phyloP scores from a whole-genome alignment of 176 grass and related monocot genomes.

The Oryza nivara region DNA sequence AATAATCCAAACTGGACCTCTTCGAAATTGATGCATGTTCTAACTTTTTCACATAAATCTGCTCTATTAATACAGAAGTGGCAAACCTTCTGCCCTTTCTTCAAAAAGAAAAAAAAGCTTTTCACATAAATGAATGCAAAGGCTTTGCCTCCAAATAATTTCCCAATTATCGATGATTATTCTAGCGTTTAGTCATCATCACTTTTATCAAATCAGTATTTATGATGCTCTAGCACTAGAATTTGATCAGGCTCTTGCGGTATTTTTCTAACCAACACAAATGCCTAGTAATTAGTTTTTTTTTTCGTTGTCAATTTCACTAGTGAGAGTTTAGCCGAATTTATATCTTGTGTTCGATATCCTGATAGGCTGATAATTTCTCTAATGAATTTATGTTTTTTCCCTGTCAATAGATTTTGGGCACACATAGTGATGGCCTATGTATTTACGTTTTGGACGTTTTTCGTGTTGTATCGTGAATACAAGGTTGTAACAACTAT shows the following conservation, averaged over 20 bases:
- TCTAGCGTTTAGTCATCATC: not conserved
- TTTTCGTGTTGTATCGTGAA: conserved; percentile 73
- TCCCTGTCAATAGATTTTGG: conserved; percentile 62
- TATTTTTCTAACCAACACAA: conserved; percentile 15
- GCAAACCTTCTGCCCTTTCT: too few species aligned
- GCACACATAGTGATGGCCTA: conserved; percentile 81
- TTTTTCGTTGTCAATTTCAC: not conserved
- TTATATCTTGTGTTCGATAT: not conserved
- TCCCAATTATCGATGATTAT: not conserved
- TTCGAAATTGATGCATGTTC: not conserved
- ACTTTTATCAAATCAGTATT: not conserved
- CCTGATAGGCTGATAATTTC: conserved; percentile 8
- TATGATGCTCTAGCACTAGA: not conserved
- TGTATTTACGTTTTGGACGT: conserved; percentile 87
- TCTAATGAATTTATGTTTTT: conserved; percentile 29
- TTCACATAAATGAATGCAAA: conserved; percentile 10
- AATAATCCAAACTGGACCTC: not conserved
- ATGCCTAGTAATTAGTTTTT: not conserved
- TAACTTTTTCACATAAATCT: not conserved
- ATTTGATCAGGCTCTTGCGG: not conserved
- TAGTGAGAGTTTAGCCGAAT: conserved; percentile 21
- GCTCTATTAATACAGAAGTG: too few species aligned
- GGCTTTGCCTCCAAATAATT: conserved; percentile 20
- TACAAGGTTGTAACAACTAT: conserved; percentile 83
- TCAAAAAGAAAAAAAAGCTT: not conserved